Conservation (phyloP, 345 rosid genomes). For the Rhodomyrtus tomentosa region DNA sequence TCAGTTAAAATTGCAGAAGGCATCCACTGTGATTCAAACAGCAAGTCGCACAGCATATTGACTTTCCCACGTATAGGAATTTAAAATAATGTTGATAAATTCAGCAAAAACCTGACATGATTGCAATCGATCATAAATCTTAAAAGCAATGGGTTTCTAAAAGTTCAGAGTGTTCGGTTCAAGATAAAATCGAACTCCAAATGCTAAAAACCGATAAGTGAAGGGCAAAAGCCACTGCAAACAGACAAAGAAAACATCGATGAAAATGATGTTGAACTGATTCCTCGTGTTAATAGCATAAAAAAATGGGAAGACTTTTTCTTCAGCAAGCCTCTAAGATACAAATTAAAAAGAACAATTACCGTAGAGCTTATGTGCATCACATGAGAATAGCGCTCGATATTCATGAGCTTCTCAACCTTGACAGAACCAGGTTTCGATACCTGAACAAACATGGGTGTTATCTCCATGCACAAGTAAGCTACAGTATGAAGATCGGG, state of each 20-base stretch:
- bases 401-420: constrained; percentile 86
- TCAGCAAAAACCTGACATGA: not conserved
- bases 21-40: not conserved
- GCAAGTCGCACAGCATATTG: not conserved
- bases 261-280: not conserved
- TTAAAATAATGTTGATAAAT: not conserved
- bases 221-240: not conserved
- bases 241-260: not conserved
- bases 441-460: not conserved
- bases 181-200: not conserved
- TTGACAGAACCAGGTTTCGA: constrained; percentile 64
- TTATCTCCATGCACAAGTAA: constrained; percentile 44
- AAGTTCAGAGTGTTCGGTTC: not conserved
- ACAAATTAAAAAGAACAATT: constrained; percentile 2
- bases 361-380: constrained; percentile 98
- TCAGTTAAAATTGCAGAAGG: not conserved
- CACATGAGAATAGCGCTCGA: constrained; percentile 88
- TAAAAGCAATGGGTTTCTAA: not conserved
- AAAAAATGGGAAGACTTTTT: not conserved
- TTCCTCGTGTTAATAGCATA: not conserved
- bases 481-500: not conserved
- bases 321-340: not conserved
- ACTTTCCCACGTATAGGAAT: not conserved
- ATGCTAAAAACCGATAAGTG: not conserved
- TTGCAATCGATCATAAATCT: not conserved